Evolutionary conservation across 2,329 filamentous ascomycete genomes (phyloP).

Genomic region (Diaporthe humulicola): DNA sequence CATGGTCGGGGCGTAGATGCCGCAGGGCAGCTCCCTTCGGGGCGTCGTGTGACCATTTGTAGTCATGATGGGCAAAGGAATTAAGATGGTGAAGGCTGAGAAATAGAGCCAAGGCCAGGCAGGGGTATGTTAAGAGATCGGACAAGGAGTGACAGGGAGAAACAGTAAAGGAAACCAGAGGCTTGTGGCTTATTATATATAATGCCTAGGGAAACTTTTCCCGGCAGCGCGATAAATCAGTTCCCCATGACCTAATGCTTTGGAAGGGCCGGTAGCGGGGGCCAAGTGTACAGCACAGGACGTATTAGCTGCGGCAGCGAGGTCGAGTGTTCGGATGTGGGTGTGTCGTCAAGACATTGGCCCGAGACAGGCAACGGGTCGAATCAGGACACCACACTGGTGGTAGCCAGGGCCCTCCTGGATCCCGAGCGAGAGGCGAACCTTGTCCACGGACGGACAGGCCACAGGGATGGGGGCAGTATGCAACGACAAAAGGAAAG

Average conservation of each 20-base stretch:
- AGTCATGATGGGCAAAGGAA: slow-evolving; percentile 46
- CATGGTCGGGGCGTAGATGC: slow-evolving; percentile 91
- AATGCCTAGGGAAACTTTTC: not conserved
- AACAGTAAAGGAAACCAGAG: slow-evolving; percentile 20
- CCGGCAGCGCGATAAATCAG: slow-evolving; percentile 36
- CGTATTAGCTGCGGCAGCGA: slow-evolving; percentile 2
- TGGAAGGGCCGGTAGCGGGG: slow-evolving; percentile 47
- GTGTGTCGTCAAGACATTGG: slow-evolving; percentile 54
- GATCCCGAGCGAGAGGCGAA: slow-evolving; percentile 13
- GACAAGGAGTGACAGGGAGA: not conserved
- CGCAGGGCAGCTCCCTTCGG: slow-evolving; percentile 76
- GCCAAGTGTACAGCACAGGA: not conserved
- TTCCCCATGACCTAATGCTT: slow-evolving; percentile 53
- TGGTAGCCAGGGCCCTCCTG: slow-evolving; percentile 28
- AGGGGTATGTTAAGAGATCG: not conserved
- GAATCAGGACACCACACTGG: slow-evolving; percentile 42
- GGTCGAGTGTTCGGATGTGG: slow-evolving; percentile 29
- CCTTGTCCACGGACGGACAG: slow-evolving; percentile 12
- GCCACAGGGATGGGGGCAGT: slow-evolving; percentile 36
- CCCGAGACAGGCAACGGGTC: slow-evolving; percentile 48
- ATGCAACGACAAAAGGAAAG: slow-evolving; percentile 31
- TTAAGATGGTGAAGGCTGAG: not conserved
- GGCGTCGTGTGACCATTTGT: slow-evolving; percentile 53
- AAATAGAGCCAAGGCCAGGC: not conserved
- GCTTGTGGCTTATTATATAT: slow-evolving; percentile 34